Percentiles rank a stretch among this genome's conserved stretches.
These are phyloP conservation scores for Ganoderma sinense DNA, from an alignment of 1,284 basidiomycete species.

Conservation along the genomic window DNA sequence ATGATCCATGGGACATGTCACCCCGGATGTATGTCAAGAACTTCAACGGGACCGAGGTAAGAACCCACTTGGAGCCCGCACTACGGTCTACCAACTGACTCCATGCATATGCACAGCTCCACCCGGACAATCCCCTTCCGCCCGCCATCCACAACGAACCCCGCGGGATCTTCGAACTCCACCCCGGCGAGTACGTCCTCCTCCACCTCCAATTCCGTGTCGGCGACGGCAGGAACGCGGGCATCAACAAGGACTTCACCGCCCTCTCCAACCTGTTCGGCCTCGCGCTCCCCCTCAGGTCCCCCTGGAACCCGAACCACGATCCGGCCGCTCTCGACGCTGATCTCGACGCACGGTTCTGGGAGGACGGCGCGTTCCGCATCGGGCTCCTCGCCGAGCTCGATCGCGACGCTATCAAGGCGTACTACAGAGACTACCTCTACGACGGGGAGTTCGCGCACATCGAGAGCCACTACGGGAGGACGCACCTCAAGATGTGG, in stretches of 20 bases:
- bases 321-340: neutral
- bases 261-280: neutral
- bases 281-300: neutral
- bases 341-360: neutral
- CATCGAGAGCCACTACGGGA: neutral
- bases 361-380: neutral
- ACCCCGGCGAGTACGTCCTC: neutral
- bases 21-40: neutral
- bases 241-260: neutral
- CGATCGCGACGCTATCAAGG: neutral
- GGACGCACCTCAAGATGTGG: neutral
- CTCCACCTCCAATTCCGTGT: neutral
- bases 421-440: neutral
- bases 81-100: neutral
- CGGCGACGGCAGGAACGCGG: neutral
- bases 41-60: neutral
- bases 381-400: neutral
- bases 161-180: neutral
- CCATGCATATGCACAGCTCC: neutral
- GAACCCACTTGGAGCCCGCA: neutral
- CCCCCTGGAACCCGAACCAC: neutral
- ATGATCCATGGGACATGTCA: neutral
- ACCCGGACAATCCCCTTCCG: neutral
- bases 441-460: neutral
- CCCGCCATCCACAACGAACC: neutral